phyloP scores from a whole-genome alignment of 495 filamentous ascomycete species.

The Clohesyomyces aquaticus region DNA sequence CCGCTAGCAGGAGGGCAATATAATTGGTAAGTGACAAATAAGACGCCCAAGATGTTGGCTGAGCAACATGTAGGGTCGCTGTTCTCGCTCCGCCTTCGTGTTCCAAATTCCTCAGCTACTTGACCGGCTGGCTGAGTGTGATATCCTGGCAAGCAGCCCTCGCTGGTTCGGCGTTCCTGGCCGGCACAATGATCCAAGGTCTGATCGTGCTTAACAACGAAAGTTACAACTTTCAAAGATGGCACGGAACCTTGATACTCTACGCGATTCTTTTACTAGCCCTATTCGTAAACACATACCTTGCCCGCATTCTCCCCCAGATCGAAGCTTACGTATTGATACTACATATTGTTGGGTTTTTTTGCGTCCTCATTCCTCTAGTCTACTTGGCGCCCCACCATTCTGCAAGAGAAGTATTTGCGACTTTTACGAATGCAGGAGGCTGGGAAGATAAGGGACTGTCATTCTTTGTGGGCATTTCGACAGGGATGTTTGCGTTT shows the following conservation, averaged over 20 bases:
- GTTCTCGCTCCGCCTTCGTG: slow-evolving; percentile 41
- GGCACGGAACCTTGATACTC: slow-evolving; percentile 48
- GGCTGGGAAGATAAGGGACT: not conserved
- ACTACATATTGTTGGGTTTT: not conserved
- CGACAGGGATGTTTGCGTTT: not conserved
- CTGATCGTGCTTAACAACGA: slow-evolving; percentile 42
- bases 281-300: not conserved
- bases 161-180: slow-evolving; percentile 57
- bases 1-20: too few relatives aligned
- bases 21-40: too few relatives aligned
- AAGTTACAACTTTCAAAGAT: slow-evolving; percentile 40
- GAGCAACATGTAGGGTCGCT: not conserved
- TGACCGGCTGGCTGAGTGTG: slow-evolving; percentile 52
- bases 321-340: not conserved
- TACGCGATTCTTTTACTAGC: not conserved
- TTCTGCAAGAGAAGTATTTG: not conserved
- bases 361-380: not conserved
- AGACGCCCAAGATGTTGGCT: slow-evolving; percentile 50
- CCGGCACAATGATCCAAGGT: slow-evolving; percentile 50
- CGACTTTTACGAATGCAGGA: not conserved
- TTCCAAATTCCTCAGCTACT: slow-evolving; percentile 54
- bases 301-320: not conserved
- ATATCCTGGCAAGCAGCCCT: slow-evolving; percentile 42
- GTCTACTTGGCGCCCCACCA: not conserved
- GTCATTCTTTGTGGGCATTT: not conserved